Evolutionary conservation across 23 red algal genomes (phyloP).

Genomic region (Rhodosorus marinus): DNA sequence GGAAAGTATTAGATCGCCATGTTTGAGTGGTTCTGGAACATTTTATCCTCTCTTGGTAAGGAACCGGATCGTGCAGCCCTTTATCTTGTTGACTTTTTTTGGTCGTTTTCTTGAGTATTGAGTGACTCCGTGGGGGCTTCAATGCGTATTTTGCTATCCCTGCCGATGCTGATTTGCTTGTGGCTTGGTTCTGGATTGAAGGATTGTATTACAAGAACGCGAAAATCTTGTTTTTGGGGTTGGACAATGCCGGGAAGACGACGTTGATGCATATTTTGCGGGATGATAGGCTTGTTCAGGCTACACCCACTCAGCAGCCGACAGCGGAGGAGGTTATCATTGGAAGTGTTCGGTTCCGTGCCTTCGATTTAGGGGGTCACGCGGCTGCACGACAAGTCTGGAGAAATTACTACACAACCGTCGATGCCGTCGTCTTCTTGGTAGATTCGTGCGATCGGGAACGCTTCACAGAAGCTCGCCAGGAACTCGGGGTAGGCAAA

Average conservation of each 20-base stretch:
- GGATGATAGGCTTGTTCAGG: constrained; percentile 73
- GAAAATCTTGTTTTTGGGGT: constrained; percentile 93
- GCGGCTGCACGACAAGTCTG: constrained; percentile 88
- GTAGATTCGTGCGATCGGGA: constrained; percentile 92
- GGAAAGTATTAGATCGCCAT: no score
- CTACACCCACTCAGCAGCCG: constrained; percentile 90
- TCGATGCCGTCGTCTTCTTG: constrained; percentile 90
- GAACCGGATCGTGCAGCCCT: background rate
- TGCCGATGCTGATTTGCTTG: background rate
- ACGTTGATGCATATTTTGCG: constrained; percentile 92
- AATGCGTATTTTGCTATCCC: background rate
- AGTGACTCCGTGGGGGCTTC: background rate
- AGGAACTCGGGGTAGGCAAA: constrained; percentile 53
- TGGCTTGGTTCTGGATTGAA: background rate
- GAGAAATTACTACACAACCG: constrained; percentile 97
- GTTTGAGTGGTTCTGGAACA: constrained; percentile 97
- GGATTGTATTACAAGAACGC: constrained; percentile 94
- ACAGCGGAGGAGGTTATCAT: constrained; percentile 93
- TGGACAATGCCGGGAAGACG: constrained; percentile 99
- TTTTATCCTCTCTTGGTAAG: constrained; percentile 78
- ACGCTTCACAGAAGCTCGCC: constrained; percentile 80
- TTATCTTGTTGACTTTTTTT: background rate
- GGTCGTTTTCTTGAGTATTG: background rate
- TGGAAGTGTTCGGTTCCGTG: constrained; percentile 86
- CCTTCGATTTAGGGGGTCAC: constrained; percentile 93